These are phyloP conservation scores for Bacterosira constricta DNA, from an alignment of 108 stramenopile species.

Conservation along the genomic window DNA sequence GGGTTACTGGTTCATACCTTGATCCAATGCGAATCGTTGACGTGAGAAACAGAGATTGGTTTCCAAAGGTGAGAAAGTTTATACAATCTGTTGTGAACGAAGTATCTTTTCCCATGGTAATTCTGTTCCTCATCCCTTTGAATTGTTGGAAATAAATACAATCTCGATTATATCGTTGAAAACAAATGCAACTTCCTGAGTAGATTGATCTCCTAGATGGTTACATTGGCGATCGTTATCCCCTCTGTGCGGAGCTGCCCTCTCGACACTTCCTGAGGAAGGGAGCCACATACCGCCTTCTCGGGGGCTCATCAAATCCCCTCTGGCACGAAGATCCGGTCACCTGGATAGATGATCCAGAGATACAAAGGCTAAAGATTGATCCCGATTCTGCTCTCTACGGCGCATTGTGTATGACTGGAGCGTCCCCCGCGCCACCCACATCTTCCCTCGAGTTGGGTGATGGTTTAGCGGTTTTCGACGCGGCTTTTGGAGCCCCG, in stretches of 20 bases:
- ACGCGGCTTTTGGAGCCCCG: constrained; percentile 20
- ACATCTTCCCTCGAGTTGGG: constrained; percentile 14
- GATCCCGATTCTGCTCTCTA: constrained; percentile 26
- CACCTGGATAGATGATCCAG: constrained; percentile 20
- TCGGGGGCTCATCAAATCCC: constrained; percentile 22
- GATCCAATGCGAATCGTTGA: constrained; percentile 46
- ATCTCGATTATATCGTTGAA: too few relatives aligned
- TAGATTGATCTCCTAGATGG: constrained; percentile 14
- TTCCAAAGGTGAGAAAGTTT: constrained; percentile 56
- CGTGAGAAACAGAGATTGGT: constrained; percentile 26
- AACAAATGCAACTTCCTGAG: too few relatives aligned
- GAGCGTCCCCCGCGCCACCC: background rate
- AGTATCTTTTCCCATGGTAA: constrained; percentile 9
- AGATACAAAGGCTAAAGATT: constrained; percentile 8
- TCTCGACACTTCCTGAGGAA: constrained; percentile 31
- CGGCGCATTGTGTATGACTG: constrained; percentile 25
- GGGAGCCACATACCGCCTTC: constrained; percentile 33
- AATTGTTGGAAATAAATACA: too few relatives aligned
- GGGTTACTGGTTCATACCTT: constrained; percentile 17
- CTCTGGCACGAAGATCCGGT: constrained; percentile 4
- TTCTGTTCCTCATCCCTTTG: too few relatives aligned
- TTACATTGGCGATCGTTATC: constrained; percentile 54
- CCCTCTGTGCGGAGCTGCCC: constrained; percentile 54
- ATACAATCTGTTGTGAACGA: constrained; percentile 14
- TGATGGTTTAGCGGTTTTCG: constrained; percentile 13